Percentiles rank a stretch among this genome's conserved stretches.
These are phyloP conservation scores for Corrigiola litoralis DNA, from an alignment of 179 eudicot genomes.

Conservation along the genomic window DNA sequence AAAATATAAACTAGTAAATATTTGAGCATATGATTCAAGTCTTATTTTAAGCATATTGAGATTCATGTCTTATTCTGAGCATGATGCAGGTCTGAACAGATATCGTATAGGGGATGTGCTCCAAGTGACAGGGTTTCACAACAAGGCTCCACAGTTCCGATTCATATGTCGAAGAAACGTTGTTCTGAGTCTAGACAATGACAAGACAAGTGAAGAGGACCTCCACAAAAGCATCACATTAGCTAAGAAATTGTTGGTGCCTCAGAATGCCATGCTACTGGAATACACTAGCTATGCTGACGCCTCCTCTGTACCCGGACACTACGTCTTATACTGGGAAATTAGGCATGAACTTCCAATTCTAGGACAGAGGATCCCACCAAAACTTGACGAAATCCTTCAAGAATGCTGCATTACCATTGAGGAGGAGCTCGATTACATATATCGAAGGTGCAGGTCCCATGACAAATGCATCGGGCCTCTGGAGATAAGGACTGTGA, in stretches of 20 bases:
- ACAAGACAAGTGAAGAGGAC: slow-evolving; percentile 72
- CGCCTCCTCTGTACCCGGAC: slow-evolving; percentile 60
- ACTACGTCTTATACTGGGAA: slow-evolving; percentile 84
- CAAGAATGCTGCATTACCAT: slow-evolving; percentile 56
- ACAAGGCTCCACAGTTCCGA: slow-evolving; percentile 62
- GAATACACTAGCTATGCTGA: slow-evolving; percentile 78
- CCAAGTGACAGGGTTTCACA: slow-evolving; percentile 66
- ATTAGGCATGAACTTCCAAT: slow-evolving; percentile 20
- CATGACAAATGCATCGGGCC: slow-evolving; percentile 65
- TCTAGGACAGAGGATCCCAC: background rate
- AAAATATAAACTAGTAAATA: too few relatives aligned
- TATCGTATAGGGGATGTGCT: slow-evolving; percentile 78
- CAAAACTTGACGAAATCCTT: slow-evolving; percentile 26
- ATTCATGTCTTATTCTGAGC: background rate
- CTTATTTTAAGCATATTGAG: background rate
- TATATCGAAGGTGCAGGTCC: slow-evolving; percentile 55
- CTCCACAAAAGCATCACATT: slow-evolving; percentile 57
- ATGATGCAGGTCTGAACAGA: slow-evolving; percentile 47
- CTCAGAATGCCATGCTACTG: slow-evolving; percentile 45
- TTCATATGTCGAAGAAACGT: slow-evolving; percentile 71
- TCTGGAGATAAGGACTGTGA: slow-evolving; percentile 59
- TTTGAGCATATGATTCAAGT: too few relatives aligned
- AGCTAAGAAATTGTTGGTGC: slow-evolving; percentile 51
- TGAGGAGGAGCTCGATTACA: slow-evolving; percentile 62
- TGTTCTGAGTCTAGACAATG: slow-evolving; percentile 65